Percentiles rank a stretch among this genome's conserved stretches.
These are phyloP conservation scores for Falciphora oryzae DNA, from an alignment of 2,329 filamentous ascomycete genomes.

Conservation along the genomic window DNA sequence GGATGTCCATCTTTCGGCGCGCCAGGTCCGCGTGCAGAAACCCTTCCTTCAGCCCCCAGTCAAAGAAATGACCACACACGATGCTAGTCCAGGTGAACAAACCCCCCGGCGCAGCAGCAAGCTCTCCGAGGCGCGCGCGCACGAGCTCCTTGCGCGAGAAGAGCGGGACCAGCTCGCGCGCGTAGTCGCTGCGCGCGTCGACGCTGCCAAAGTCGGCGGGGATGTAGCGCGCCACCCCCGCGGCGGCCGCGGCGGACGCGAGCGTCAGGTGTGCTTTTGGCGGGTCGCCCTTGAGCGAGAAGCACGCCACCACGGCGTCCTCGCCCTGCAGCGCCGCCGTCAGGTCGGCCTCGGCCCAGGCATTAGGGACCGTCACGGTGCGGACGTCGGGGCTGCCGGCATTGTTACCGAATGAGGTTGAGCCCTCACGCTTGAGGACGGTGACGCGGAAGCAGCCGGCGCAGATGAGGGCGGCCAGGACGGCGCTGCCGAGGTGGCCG, in stretches of 20 bases:
- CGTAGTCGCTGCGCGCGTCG: constrained; percentile 27
- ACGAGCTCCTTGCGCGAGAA: constrained; percentile 30
- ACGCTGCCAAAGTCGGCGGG: constrained; percentile 37
- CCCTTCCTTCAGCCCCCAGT: constrained; percentile 31
- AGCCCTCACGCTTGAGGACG: constrained; percentile 27
- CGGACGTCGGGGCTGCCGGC: constrained; percentile 11
- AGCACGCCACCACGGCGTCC: constrained; percentile 31
- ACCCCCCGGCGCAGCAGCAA: constrained; percentile 17
- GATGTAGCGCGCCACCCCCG: constrained; percentile 31
- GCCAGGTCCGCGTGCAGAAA: constrained; percentile 31
- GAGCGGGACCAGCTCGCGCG: constrained; percentile 29
- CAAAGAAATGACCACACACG: constrained; percentile 35
- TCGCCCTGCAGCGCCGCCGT: constrained; percentile 24
- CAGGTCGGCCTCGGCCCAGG: constrained; percentile 25
- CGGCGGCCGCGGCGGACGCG: constrained; percentile 30
- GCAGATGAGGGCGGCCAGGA: constrained; percentile 26
- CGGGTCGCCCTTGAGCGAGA: constrained; percentile 23
- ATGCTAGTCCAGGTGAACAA: constrained; percentile 32
- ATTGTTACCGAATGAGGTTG: constrained; percentile 17
- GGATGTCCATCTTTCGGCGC: constrained; percentile 25
- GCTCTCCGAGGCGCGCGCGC: constrained; percentile 23
- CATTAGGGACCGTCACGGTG: constrained; percentile 24
- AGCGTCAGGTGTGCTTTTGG: constrained; percentile 27
- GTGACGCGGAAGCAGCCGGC: constrained; percentile 26
- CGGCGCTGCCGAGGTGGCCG: constrained; percentile 28